phyloP scores from a whole-genome alignment of 2,329 filamentous ascomycete genomes.

The Tricladium varicosporioides region DNA sequence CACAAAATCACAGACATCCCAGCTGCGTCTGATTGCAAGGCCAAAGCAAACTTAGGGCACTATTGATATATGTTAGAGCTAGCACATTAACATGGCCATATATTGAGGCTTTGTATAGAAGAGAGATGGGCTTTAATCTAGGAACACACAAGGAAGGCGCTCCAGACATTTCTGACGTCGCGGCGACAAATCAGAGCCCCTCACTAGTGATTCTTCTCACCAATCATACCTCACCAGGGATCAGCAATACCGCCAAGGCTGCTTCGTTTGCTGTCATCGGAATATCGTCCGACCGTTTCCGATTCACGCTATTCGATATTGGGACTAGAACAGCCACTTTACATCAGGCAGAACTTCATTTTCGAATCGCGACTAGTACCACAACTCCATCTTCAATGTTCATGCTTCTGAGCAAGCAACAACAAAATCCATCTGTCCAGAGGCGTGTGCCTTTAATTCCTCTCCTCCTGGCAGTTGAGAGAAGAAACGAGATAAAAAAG shows the following conservation, averaged over 20 bases:
- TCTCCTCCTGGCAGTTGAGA: background rate
- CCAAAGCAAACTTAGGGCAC: background rate
- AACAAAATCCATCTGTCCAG: background rate
- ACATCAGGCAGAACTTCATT: background rate
- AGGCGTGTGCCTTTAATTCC: background rate
- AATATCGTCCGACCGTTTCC: background rate
- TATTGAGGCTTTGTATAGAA: background rate
- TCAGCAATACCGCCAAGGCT: background rate
- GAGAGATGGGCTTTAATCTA: background rate
- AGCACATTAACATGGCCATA: no score
- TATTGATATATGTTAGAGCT: background rate
- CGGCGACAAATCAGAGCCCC: constrained; percentile 1
- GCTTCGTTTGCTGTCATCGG: background rate
- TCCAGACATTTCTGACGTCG: background rate
- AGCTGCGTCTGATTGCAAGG: background rate
- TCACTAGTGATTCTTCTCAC: background rate
- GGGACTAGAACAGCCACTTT: background rate
- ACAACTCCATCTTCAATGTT: background rate
- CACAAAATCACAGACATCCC: constrained; percentile 29
- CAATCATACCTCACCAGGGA: background rate
- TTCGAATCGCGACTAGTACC: background rate
- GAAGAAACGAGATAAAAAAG: no score
- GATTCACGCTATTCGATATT: background rate
- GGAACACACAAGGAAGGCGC: background rate
- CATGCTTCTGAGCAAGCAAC: background rate